Percentiles rank a stretch among this genome's conserved stretches.
These are phyloP conservation scores for Epichloe gansuensis DNA, from an alignment of 2,329 filamentous ascomycete species.

Conservation along the genomic window DNA sequence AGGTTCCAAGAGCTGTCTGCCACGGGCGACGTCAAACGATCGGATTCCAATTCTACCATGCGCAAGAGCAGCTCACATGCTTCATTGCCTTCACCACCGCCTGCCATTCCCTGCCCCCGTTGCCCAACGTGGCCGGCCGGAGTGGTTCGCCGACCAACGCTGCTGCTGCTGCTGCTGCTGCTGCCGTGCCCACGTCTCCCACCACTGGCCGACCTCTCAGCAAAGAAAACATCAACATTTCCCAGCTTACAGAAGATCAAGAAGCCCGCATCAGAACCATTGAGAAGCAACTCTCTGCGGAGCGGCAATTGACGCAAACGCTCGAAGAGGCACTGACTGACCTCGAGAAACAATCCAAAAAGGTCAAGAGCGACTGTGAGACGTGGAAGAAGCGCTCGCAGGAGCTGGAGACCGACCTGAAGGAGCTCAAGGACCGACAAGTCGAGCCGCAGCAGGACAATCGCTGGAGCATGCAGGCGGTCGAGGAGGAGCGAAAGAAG, in stretches of 20 bases:
- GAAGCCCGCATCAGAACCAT: constrained; percentile 91
- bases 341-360: constrained; percentile 81
- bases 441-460: constrained; percentile 39
- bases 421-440: constrained; percentile 46
- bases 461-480: constrained; percentile 67
- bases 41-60: constrained; percentile 56
- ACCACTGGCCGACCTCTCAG: constrained; percentile 59
- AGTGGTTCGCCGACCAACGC: constrained; percentile 31
- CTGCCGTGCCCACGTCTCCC: constrained; percentile 34
- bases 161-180: constrained; percentile 7
- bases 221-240: constrained; percentile 57
- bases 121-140: constrained; percentile 49
- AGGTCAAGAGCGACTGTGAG: constrained; percentile 82
- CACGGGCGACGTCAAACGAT: constrained; percentile 39
- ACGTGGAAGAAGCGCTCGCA: constrained; percentile 78
- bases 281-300: constrained; percentile 89
- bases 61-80: constrained; percentile 76
- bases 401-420: constrained; percentile 61
- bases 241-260: constrained; percentile 84
- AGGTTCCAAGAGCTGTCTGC: constrained; percentile 43
- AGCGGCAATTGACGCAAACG: constrained; percentile 91
- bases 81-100: constrained; percentile 84
- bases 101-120: constrained; percentile 85
- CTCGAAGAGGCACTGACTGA: constrained; percentile 93
- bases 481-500: constrained; percentile 94